Evolutionary conservation across 768 basidiomycete genomes (phyloP).

Genomic region (Mycena capillaripes): DNA sequence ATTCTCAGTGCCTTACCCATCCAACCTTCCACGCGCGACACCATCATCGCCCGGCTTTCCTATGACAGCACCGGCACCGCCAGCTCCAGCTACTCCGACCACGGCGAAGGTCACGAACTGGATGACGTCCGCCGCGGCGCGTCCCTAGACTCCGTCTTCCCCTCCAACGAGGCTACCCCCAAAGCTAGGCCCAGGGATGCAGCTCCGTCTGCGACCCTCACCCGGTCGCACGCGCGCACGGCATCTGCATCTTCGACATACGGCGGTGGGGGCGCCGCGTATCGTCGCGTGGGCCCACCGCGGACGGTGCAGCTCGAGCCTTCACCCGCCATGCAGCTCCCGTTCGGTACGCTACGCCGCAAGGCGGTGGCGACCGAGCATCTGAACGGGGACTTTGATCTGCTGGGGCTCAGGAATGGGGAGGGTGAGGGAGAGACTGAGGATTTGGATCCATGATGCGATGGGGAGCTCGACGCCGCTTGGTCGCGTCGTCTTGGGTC

Average conservation of each 20-base stretch:
- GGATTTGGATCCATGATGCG: constrained; percentile 29
- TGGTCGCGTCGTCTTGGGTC: background rate
- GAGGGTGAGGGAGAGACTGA: constrained; percentile 36
- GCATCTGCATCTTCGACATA: constrained; percentile 30
- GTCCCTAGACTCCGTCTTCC: constrained; percentile 44
- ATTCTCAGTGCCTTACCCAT: constrained; percentile 64
- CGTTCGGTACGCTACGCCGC: constrained; percentile 40
- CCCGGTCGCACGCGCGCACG: constrained; percentile 27
- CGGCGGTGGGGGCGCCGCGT: constrained; percentile 27
- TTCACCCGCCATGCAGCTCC: constrained; percentile 66
- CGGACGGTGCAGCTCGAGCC: constrained; percentile 69
- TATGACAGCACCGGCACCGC: constrained; percentile 55
- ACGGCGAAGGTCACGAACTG: constrained; percentile 58
- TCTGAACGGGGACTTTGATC: constrained; percentile 30
- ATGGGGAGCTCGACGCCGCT: background rate
- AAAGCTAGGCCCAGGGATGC: constrained; percentile 9
- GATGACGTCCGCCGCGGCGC: constrained; percentile 50
- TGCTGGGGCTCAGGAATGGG: constrained; percentile 30
- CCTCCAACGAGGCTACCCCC: constrained; percentile 27
- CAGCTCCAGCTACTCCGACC: constrained; percentile 58
- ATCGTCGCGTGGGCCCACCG: constrained; percentile 40
- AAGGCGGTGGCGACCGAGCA: constrained; percentile 1
- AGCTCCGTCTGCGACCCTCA: background rate
- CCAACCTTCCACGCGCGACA: constrained; percentile 66
- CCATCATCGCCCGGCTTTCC: constrained; percentile 67